Conservation (phyloP, 192 early-diverging fungal species). For the Coemansia sp. region DNA sequence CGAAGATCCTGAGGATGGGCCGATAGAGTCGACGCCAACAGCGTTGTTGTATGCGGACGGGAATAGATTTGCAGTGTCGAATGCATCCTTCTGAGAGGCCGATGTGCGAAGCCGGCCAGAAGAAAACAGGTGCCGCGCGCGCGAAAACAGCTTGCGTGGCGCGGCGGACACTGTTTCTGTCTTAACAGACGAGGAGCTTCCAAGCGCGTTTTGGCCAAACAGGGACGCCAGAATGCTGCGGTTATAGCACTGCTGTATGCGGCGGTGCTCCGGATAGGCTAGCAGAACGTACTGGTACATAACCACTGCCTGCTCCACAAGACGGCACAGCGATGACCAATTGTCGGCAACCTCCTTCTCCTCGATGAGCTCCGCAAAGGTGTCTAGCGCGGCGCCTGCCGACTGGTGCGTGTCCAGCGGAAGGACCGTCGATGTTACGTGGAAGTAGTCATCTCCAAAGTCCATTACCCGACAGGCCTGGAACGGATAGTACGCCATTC, state of each 20-base stretch:
- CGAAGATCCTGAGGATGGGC: constrained; percentile 33
- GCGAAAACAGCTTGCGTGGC: constrained; percentile 51
- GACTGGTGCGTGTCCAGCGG: constrained; percentile 30
- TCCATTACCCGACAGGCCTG: constrained; percentile 49
- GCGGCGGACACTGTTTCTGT: constrained; percentile 40
- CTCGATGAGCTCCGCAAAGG: constrained; percentile 52
- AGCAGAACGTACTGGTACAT: constrained; percentile 53
- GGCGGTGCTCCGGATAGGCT: constrained; percentile 49
- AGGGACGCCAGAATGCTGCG: constrained; percentile 53
- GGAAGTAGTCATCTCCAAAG: constrained; percentile 48
- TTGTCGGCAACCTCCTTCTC: constrained; percentile 48
- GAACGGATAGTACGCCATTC: constrained; percentile 30
- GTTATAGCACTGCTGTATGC: constrained; percentile 56
- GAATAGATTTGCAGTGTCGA: constrained; percentile 29
- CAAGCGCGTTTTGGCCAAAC: constrained; percentile 52
- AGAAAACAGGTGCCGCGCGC: constrained; percentile 49
- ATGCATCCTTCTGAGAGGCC: constrained; percentile 11
- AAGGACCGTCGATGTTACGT: constrained; percentile 42
- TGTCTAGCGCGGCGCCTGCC: constrained; percentile 13
- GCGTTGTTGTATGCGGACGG: constrained; percentile 47
- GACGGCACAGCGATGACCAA: constrained; percentile 47
- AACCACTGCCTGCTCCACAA: constrained; percentile 46
- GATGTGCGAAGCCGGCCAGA: constrained; percentile 27
- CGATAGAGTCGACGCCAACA: constrained; percentile 30
- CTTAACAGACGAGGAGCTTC: constrained; percentile 46